Evolutionary conservation across 495 filamentous ascomycete species (phyloP).

Genomic region (Mycothermus thermophilus): DNA sequence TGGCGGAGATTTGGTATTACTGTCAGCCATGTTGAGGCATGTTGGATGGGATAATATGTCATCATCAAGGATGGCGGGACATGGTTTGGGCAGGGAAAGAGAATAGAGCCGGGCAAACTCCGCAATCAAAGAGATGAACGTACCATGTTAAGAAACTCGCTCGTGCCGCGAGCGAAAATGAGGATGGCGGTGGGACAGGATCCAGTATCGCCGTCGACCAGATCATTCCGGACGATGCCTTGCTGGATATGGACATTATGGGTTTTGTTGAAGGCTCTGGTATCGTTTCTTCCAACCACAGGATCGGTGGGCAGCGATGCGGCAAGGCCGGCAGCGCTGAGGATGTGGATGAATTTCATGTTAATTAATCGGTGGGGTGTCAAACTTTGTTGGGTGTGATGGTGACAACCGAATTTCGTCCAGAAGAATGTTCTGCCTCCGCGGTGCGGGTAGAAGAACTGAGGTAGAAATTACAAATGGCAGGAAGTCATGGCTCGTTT

Average conservation of each 20-base stretch:
- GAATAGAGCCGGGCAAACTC: too few relatives aligned
- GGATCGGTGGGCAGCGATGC: conserved; percentile 1
- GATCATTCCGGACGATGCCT: conserved; percentile 2
- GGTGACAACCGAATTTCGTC: too few relatives aligned
- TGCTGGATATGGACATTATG: neutral
- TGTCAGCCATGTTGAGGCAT: neutral
- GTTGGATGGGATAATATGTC: too few relatives aligned
- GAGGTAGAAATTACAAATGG: too few relatives aligned
- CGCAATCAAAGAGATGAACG: too few relatives aligned
- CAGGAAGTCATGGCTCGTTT: too few relatives aligned
- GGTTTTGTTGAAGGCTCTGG: neutral
- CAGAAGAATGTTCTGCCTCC: too few relatives aligned
- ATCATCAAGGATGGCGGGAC: too few relatives aligned
- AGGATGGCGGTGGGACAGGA: conserved; percentile 35
- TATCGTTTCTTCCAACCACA: neutral
- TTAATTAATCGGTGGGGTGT: too few relatives aligned
- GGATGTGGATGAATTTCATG: conserved; percentile 5
- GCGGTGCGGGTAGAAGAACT: too few relatives aligned
- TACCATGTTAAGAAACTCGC: conserved; percentile 37
- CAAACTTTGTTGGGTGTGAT: too few relatives aligned
- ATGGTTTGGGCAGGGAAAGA: too few relatives aligned
- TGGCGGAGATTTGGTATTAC: conserved; percentile 1
- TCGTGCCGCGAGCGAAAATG: conserved; percentile 32
- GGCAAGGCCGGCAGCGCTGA: conserved; percentile 2
- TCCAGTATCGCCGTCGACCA: neutral